Evolutionary conservation across 306 rosid genomes (phyloP), one percentile per base, ranked within the genome.

Genomic region (Urtica urens): DNA sequence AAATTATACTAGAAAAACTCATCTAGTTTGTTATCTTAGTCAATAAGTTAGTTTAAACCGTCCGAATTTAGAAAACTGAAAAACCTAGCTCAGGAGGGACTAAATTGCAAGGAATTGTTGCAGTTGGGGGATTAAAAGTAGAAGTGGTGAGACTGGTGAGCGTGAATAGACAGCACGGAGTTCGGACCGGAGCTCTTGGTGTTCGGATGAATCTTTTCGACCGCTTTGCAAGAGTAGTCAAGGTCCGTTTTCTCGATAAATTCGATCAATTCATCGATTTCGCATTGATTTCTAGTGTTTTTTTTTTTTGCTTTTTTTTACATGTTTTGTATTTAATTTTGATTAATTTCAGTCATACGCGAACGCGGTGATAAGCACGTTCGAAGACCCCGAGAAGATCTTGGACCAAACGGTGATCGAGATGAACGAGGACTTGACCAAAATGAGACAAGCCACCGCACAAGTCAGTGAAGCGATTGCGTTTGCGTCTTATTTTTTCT

Each of bases 381-480:
- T 88, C 65, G 97, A 88, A 69, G 97, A 88, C 59, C 97, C 95
- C 2, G 97, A 88, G 82, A 83, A 88, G 64, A 83, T 88, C 45
- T 69, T 88, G 77, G 97, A 88, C 66, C 97, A 88, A 72, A 51
- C 97, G 16, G 95, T 88, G 60, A 74, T 83, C 56, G 97, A 88
- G 75, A 88, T 88, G 97, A 88, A 78, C 20, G 95, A 88, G 3
- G 97, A 88, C 68, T 72, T 88, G 70, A 83, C 82, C 23, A 88
- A 83, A 75, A 88, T 88, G 97, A 94, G 95, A 17, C 97, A 88
- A 68, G 97, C 97, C 34, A 88, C 97, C 14, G 93, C 97, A 47
- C 97, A 88, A 62, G 97, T 88, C 69, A 63, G 72, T 1, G 16
- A 35, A n/a, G n/a, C n/a, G n/a, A n/a, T n/a, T n/a, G n/a, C n/a